These are phyloP conservation scores for Thielaviopsis punctulata DNA, from an alignment of 2,329 filamentous ascomycete genomes.

Conservation along the genomic window DNA sequence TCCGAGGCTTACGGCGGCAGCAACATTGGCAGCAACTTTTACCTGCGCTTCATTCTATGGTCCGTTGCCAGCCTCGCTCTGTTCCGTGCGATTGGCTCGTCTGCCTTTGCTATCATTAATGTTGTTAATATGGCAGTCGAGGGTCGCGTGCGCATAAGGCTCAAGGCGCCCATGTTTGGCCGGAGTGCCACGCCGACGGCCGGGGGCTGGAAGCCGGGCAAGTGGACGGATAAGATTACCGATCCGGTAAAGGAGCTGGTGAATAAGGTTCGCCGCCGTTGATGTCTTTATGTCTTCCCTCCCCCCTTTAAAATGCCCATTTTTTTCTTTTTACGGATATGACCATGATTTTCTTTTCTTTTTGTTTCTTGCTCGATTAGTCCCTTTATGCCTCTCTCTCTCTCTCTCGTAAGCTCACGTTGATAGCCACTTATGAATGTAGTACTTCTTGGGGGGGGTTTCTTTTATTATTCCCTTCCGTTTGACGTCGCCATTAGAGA, in stretches of 20 bases:
- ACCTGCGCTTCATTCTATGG: slow-evolving; percentile 89
- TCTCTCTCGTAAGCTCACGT: background rate
- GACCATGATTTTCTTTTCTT: background rate
- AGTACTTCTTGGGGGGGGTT: no score
- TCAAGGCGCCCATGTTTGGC: slow-evolving; percentile 28
- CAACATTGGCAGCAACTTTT: slow-evolving; percentile 65
- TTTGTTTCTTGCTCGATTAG: background rate
- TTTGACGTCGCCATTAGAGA: no score
- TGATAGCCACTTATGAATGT: no score
- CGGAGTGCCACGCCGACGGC: slow-evolving; percentile 1
- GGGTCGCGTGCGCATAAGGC: slow-evolving; percentile 49
- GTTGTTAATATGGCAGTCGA: slow-evolving; percentile 72
- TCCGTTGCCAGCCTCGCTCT: slow-evolving; percentile 68
- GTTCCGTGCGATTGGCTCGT: slow-evolving; percentile 71
- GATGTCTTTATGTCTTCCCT: background rate
- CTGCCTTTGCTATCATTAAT: slow-evolving; percentile 70
- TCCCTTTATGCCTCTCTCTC: background rate
- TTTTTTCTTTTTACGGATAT: background rate
- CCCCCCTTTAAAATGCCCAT: background rate
- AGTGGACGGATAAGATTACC: slow-evolving; percentile 9
- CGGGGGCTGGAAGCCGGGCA: slow-evolving; percentile 10
- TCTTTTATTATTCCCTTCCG: background rate
- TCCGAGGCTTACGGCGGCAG: slow-evolving; percentile 64
- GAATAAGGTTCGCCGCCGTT: slow-evolving; percentile 5
- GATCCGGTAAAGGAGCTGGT: slow-evolving; percentile 10